phyloP scores from a whole-genome alignment of 139 green algal species.

The Penium margaritaceum region DNA sequence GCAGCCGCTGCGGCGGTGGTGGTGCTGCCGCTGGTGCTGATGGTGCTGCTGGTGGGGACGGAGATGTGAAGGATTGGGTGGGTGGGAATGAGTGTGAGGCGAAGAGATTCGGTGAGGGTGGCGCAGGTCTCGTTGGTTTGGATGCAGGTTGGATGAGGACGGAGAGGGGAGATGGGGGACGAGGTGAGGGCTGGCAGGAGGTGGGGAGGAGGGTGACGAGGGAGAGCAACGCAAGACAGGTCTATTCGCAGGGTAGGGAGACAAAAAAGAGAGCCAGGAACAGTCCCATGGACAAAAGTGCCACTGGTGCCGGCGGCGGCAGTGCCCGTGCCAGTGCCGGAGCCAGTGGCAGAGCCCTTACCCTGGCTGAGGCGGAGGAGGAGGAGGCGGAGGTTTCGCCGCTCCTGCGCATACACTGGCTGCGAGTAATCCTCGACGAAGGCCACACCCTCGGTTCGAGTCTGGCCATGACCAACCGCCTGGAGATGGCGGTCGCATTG shows the following conservation, averaged over 20 bases:
- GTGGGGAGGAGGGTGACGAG: not conserved
- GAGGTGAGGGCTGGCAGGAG: not conserved
- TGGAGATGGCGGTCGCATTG: slow-evolving; percentile 66
- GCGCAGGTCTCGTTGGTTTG: too few species aligned
- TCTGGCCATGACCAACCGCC: slow-evolving; percentile 73
- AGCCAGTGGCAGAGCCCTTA: too few species aligned
- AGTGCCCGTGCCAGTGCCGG: not conserved
- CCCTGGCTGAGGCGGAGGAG: not conserved
- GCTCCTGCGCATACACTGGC: slow-evolving; percentile 76
- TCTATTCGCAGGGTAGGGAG: not conserved
- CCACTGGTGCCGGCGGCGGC: not conserved
- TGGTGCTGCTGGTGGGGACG: not conserved
- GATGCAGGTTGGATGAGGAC: too few species aligned
- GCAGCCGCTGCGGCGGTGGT: not conserved
- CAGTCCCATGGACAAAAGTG: not conserved
- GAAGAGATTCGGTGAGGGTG: too few species aligned
- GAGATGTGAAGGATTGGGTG: not conserved
- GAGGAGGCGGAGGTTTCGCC: not conserved
- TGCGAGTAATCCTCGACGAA: slow-evolving; percentile 86
- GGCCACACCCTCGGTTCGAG: slow-evolving; percentile 74
- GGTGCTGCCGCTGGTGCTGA: not conserved
- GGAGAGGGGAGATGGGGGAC: not conserved
- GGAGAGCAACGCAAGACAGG: not conserved
- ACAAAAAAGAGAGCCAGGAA: not conserved
- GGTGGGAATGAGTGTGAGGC: not conserved